phyloP scores from a whole-genome alignment of 2,329 filamentous ascomycete species.

The Lasiodiplodia sp. region DNA sequence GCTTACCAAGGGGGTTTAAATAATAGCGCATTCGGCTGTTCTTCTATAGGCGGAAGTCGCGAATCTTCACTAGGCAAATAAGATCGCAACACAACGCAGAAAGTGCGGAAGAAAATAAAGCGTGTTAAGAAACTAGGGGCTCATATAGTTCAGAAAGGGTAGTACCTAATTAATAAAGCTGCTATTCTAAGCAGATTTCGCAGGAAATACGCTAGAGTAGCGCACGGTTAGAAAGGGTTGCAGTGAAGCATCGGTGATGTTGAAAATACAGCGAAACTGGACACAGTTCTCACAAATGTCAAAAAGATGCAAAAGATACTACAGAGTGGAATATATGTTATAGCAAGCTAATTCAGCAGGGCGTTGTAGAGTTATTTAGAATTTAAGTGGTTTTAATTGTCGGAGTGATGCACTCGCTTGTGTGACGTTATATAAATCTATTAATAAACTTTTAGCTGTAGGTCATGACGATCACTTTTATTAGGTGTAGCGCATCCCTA shows the following conservation, averaged over 20 bases:
- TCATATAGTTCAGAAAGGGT: too few species aligned
- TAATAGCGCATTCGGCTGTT: neutral
- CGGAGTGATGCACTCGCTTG: neutral
- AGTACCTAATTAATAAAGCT: too few species aligned
- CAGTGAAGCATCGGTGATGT: conserved; percentile 1
- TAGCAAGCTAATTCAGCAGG: neutral
- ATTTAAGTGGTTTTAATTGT: neutral
- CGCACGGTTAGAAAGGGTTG: neutral
- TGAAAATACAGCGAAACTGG: conserved; percentile 2
- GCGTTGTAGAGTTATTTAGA: conserved; percentile 3
- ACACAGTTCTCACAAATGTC: conserved; percentile 6
- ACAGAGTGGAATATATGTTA: conserved; percentile 4
- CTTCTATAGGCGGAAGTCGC: neutral
- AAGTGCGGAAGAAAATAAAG: too few species aligned
- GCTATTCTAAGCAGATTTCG: too few species aligned
- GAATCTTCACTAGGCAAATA: conserved; percentile 5
- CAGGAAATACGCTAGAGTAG: conserved; percentile 8
- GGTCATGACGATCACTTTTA: too few species aligned
- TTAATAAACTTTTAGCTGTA: too few species aligned
- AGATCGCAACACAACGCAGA: neutral
- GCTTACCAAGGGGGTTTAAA: neutral
- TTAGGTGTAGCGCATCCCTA: too few species aligned
- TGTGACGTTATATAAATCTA: neutral
- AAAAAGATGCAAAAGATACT: conserved; percentile 5
- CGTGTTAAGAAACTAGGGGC: too few species aligned